Base-by-base conservation (phyloP, 768 basidiomycete genomes). In the Kwoniella sp. region DNA sequence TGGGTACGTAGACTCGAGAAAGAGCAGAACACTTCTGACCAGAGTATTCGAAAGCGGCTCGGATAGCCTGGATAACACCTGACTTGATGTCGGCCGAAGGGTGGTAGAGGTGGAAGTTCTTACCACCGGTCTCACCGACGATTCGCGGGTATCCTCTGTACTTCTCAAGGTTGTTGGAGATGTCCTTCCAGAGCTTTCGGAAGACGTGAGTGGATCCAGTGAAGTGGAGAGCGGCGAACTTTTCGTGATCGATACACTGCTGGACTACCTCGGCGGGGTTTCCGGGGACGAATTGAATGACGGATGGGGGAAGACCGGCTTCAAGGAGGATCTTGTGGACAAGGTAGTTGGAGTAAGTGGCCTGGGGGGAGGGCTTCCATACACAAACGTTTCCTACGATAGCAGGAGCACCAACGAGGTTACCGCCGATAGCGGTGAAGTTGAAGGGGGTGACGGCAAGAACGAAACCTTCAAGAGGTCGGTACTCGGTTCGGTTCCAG, bases 391-490 rank as follows among this genome's bases (percentile, higher is more conserved):
- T 99, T 50, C 96, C 96, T 30, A 96, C 90, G 65, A 99, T 83
- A 1, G 92, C 94, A 36, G 96, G 96, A 27, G 86, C 92, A 86
- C 72, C 67, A 61, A 69, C 62, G 36, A 98, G 89, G 80, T 99
- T 99, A 15, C 92, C 96, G 44, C 92, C 95, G 67, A 99, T 99
- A 26, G 95, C 95, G 30, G 95, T 97, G 60, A 81, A 81, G 79
- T 99, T 99, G 84, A 99, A 98, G 0, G 96, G 96, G 7, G 96
- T 93, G 44, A 98, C 90, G 15, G 96, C 96, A 54, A 98, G 85
- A 25, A 98, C 91, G 82, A 99, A 99, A 24, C 96, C 96, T 82
- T 98, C 96, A n/a, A 99, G 85, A 1, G 95, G 87, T 64, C 96
- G 91, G 80, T 94, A 98, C 81, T 99, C 96, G 44, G 88, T 86